These are phyloP conservation scores for Saccharomycopsis capsularis DNA, from an alignment of 805 yeast genomes.

Conservation along the genomic window DNA sequence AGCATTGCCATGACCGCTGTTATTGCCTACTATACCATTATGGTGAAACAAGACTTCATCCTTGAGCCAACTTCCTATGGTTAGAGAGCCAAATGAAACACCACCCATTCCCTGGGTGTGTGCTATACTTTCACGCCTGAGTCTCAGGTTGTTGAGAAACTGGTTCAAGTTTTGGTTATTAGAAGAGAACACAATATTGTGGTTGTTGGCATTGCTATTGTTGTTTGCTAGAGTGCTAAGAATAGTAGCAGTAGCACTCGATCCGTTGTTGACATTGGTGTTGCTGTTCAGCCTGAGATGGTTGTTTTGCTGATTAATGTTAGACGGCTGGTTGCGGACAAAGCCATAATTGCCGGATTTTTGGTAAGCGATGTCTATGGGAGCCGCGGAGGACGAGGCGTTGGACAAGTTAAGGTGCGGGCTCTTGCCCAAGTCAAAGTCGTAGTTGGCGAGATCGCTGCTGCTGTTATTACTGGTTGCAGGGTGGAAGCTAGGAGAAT, in stretches of 20 bases:
- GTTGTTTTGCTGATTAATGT: slow-evolving; percentile 7
- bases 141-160: slow-evolving; percentile 32
- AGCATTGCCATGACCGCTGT: slow-evolving; percentile 15
- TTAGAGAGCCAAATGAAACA: slow-evolving; percentile 92
- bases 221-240: background rate
- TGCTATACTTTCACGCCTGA: slow-evolving; percentile 86
- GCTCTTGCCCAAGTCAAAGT: slow-evolving; percentile 4
- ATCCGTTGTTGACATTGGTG: slow-evolving; percentile 1
- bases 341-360: slow-evolving; percentile 9
- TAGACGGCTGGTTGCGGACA: background rate
- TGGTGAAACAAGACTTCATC: slow-evolving; percentile 74
- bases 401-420: background rate
- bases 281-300: background rate
- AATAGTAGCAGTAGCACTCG: background rate
- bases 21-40: slow-evolving; percentile 17
- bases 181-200: slow-evolving; percentile 1
- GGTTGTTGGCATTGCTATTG: background rate
- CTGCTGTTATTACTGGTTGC: background rate
- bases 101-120: slow-evolving; percentile 99
- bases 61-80: slow-evolving; percentile 92
- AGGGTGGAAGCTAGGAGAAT: slow-evolving; percentile 13
- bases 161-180: slow-evolving; percentile 23
- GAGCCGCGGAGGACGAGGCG: slow-evolving; percentile 2
- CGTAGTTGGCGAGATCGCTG: slow-evolving; percentile 1
- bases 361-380: slow-evolving; percentile 20